Evolutionary conservation across 2,329 filamentous ascomycete species (phyloP).

Genomic region (Botrytis pseudocinerea): DNA sequence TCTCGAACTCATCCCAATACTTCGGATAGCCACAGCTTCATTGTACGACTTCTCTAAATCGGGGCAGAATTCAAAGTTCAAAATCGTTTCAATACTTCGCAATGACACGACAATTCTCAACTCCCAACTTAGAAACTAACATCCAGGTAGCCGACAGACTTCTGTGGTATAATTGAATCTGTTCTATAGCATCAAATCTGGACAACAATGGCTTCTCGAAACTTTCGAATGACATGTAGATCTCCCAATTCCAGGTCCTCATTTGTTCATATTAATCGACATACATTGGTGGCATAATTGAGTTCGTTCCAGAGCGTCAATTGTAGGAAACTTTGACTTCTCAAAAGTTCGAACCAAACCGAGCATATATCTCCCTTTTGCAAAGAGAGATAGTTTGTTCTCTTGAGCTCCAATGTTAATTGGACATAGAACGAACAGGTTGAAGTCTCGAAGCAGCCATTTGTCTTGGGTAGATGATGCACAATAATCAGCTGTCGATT

Average conservation of each 20-base stretch:
- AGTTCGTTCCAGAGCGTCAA: neutral
- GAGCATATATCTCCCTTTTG: neutral
- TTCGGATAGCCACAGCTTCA: conserved; percentile 1
- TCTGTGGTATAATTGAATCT: neutral
- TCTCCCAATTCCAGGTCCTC: neutral
- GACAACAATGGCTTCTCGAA: neutral
- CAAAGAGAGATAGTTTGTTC: neutral
- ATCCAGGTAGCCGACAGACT: neutral
- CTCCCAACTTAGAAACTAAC: too few relatives aligned
- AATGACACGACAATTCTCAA: neutral
- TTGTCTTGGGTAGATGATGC: neutral
- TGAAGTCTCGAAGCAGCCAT: neutral
- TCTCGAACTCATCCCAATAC: neutral
- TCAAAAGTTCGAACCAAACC: neutral
- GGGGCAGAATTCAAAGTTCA: neutral
- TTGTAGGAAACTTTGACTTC: neutral
- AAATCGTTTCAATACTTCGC: neutral
- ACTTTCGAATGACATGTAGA: neutral
- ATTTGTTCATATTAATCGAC: too few relatives aligned
- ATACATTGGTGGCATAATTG: neutral
- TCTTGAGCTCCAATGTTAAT: neutral
- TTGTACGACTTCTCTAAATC: neutral
- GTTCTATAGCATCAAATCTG: neutral
- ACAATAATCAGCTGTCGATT: neutral
- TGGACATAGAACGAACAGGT: neutral